phyloP scores from a whole-genome alignment of 2,329 filamentous ascomycete genomes.

The Monilinia laxa region DNA sequence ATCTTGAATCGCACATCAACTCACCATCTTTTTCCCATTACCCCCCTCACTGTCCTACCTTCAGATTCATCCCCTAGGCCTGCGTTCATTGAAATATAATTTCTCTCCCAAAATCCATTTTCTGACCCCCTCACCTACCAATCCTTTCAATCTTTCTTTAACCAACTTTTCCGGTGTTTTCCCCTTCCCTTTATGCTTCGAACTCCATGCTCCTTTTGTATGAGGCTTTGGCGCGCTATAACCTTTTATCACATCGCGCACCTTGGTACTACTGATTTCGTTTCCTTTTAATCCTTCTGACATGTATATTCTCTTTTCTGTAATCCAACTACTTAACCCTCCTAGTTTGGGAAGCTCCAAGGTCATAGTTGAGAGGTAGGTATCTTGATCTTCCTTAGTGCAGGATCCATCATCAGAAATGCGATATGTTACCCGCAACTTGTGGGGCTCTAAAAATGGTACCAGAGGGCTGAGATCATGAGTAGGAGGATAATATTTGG shows the following conservation, averaged over 20 bases:
- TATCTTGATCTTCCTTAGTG: background rate
- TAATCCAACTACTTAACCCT: background rate
- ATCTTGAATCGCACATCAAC: too few relatives aligned
- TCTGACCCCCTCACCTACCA: background rate
- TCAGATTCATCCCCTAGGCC: too few relatives aligned
- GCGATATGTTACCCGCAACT: slow-evolving; percentile 62
- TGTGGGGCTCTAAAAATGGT: slow-evolving; percentile 63
- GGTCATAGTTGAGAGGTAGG: background rate
- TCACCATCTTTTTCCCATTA: too few relatives aligned
- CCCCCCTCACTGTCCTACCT: too few relatives aligned
- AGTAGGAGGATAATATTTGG: slow-evolving; percentile 64
- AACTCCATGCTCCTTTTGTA: slow-evolving; percentile 55
- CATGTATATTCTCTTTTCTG: slow-evolving; percentile 2
- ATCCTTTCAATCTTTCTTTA: slow-evolving; percentile 9
- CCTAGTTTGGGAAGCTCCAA: background rate
- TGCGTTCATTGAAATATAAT: background rate
- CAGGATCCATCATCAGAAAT: slow-evolving; percentile 49
- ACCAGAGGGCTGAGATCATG: slow-evolving; percentile 56
- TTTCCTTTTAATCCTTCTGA: background rate
- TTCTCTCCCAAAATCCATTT: slow-evolving; percentile 21
- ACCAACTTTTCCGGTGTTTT: slow-evolving; percentile 54
- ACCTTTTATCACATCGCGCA: background rate
- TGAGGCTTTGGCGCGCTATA: slow-evolving; percentile 40
- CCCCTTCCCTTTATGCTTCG: slow-evolving; percentile 53
- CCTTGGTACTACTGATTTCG: background rate